Percentiles rank a stretch among this genome's conserved stretches.
Conservation (phyloP, 2,329 filamentous ascomycete genomes). For the Arthrobotrys sinensis region DNA sequence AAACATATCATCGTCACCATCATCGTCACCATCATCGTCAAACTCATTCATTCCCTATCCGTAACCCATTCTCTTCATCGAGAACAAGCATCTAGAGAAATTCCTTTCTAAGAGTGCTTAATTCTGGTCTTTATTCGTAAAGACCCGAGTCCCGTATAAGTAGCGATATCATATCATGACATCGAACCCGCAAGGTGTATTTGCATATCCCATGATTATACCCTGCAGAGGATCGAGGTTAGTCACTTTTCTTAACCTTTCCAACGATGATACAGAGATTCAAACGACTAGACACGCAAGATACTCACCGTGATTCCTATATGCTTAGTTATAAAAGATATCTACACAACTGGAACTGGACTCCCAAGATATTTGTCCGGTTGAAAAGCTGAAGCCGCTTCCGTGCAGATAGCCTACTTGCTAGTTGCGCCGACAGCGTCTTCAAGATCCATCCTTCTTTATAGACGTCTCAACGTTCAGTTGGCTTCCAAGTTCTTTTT, state of each 20-base stretch:
- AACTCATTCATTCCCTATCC: too few relatives aligned
- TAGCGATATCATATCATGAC: slow-evolving; percentile 1
- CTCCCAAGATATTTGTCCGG: background rate
- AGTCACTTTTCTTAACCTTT: background rate
- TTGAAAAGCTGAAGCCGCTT: background rate
- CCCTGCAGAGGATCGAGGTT: slow-evolving; percentile 2
- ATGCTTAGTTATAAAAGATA: background rate
- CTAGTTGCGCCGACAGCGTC: background rate
- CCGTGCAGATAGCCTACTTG: background rate
- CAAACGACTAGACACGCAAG: background rate
- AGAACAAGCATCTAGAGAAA: too few relatives aligned
- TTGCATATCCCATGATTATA: slow-evolving; percentile 13
- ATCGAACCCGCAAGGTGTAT: slow-evolving; percentile 8
- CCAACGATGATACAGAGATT: too few relatives aligned
- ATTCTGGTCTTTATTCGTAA: background rate
- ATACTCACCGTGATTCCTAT: background rate
- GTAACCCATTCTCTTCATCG: too few relatives aligned
- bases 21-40: too few relatives aligned
- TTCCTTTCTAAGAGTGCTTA: background rate
- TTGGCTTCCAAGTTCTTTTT: too few relatives aligned
- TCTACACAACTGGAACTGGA: background rate
- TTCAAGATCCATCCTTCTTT: too few relatives aligned
- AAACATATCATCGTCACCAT: too few relatives aligned
- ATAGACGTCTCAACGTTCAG: too few relatives aligned
- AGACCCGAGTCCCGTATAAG: background rate